These are phyloP conservation scores for Malassezia equina DNA, from an alignment of 1,284 basidiomycete species.

Conservation along the genomic window DNA sequence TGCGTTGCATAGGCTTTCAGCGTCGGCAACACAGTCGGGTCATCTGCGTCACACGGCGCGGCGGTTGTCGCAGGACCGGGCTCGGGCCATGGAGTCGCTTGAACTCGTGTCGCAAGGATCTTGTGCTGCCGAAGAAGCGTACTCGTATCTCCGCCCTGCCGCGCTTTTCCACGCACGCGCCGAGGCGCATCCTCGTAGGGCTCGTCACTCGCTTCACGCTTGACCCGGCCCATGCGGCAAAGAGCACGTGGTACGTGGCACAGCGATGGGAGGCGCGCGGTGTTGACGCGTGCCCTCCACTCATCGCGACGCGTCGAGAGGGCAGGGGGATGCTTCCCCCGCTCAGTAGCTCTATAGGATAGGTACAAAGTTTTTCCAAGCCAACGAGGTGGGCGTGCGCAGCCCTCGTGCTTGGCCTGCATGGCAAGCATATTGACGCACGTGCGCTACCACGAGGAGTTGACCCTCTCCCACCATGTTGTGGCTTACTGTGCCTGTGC, in stretches of 20 bases:
- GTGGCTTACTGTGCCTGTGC: not conserved
- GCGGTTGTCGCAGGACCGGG: not conserved
- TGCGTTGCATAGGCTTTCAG: not conserved
- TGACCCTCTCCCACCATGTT: not conserved
- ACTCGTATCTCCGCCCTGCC: slow-evolving; percentile 26
- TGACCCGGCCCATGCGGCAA: slow-evolving; percentile 7
- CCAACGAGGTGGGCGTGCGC: too few species aligned
- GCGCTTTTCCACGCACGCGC: slow-evolving; percentile 9
- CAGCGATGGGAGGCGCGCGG: not conserved
- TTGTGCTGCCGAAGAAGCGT: slow-evolving; percentile 27
- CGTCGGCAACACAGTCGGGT: not conserved
- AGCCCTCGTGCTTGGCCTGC: too few species aligned
- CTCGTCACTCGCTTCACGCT: slow-evolving; percentile 11
- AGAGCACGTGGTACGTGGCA: not conserved
- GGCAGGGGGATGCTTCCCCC: too few species aligned
- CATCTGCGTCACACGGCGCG: not conserved
- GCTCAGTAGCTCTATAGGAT: too few species aligned
- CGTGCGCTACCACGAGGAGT: not conserved
- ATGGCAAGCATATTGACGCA: too few species aligned
- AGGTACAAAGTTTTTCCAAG: too few species aligned
- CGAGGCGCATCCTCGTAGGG: not conserved
- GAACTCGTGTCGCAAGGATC: slow-evolving; percentile 16
- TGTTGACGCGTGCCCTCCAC: not conserved
- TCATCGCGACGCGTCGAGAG: not conserved
- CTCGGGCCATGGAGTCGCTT: slow-evolving; percentile 16